Conservation (phyloP, 768 basidiomycete species). For the Pleurotus tuber-regium region DNA sequence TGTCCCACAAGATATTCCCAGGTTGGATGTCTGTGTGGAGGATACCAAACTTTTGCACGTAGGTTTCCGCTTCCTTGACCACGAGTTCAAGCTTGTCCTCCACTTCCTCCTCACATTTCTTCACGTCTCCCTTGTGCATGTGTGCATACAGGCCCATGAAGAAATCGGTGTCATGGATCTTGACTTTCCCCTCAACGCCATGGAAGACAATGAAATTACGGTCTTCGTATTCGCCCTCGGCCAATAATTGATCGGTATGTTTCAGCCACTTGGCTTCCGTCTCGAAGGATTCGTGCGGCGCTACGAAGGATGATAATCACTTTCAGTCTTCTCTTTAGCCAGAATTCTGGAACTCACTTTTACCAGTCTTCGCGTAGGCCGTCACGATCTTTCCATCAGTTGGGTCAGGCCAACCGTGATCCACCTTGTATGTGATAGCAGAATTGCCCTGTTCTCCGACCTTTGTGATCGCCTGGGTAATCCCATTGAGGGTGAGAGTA, state of each 20-base stretch:
- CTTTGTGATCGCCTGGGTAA: not conserved
- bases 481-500: not conserved
- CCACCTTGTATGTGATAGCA: not conserved
- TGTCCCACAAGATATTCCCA: slow-evolving; percentile 6
- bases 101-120: not conserved
- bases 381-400: not conserved
- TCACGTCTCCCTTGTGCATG: not conserved
- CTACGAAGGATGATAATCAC: too few species aligned
- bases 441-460: not conserved
- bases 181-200: not conserved
- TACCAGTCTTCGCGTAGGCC: not conserved
- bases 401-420: not conserved
- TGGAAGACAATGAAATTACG: not conserved
- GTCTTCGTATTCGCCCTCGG: not conserved
- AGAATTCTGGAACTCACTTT: not conserved
- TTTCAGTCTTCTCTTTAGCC: too few species aligned
- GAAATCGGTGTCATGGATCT: not conserved
- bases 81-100: not conserved
- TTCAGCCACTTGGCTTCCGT: not conserved
- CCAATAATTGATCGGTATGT: not conserved
- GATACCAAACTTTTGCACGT: slow-evolving; percentile 3
- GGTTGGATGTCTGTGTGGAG: slow-evolving; percentile 2
- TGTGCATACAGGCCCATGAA: not conserved
- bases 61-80: not conserved
- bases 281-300: not conserved